Evolutionary conservation across 1,284 basidiomycete species (phyloP), one percentile per base, ranked within the genome.

Genomic region (Cutaneotrichosporon arboriforme): DNA sequence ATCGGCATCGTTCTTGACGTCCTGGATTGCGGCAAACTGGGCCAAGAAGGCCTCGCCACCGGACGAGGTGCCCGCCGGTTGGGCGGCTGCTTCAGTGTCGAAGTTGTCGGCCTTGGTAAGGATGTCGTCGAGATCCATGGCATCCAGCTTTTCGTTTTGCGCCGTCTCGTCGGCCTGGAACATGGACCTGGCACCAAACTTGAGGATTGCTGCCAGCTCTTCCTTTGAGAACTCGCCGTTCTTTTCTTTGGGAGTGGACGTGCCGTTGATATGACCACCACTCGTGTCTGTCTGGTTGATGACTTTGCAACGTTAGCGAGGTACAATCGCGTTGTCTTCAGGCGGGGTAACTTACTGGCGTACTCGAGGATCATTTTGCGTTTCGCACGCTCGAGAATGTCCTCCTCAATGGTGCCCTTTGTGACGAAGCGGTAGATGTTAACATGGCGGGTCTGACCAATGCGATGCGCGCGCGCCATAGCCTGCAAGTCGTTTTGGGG

Each of bases 221-320:
- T 98, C 96, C 77, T 94, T 97, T 76, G 90, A 96, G 65, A 97
- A 82, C 36, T 84, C 75, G 50, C 89, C 87, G 66, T 85, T 86
- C 56, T 78, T 66, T 71, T 93, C 88, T 62, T 89, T 88, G 4
- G 88, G 83, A 64, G 88, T 90, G 41, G 83, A 77, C 21, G 83
- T 74, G 50, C 90, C 87, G 69, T 88, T 88, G 61, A 98, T 84
- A 76, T 97, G 91, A 44, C 90, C 90, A 61, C 97, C 96, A 35
- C 92, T 93, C 26, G 96, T 99, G 77, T 99, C 96, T 86, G 98
- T 97, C 77, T 98, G 94, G 77, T 97, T 94, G 80, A 99, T 97
- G 78, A 99, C 90, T 91, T 10, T 13, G 5, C n/a, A 31, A 55
- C 20, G 59, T 60, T 51, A 58, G 49, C 52, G 37, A 33, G 36